Percentiles rank a stretch among this genome's conserved stretches.
Conservation (phyloP, 2,329 filamentous ascomycete species). For the Pyrenophora seminiperda region DNA sequence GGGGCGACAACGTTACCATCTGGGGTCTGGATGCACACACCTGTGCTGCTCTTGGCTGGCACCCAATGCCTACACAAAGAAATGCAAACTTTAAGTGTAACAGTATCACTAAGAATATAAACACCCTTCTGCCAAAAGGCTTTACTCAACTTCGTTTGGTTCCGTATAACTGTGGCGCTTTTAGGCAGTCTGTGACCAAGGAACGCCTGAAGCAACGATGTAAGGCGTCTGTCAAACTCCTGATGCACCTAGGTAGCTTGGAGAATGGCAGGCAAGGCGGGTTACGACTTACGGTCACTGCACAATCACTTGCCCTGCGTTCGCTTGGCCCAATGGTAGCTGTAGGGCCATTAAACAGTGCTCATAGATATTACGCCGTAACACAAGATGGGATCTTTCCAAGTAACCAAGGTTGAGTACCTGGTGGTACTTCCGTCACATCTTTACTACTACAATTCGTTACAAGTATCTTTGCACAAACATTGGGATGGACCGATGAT, state of each 20-base stretch:
- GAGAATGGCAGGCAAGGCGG: constrained; percentile 7
- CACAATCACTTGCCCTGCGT: background rate
- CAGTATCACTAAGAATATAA: constrained; percentile 9
- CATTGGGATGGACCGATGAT: constrained; percentile 2
- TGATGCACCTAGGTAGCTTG: constrained; percentile 3
- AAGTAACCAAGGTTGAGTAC: background rate
- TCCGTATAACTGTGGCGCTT: constrained; percentile 26
- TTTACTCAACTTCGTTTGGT: constrained; percentile 6
- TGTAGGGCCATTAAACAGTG: background rate
- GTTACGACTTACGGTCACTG: background rate
- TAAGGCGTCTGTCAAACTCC: constrained; percentile 23
- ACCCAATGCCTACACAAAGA: background rate
- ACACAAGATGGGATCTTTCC: background rate
- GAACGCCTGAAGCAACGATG: constrained; percentile 11
- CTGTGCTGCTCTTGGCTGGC: constrained; percentile 4
- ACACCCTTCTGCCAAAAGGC: constrained; percentile 2
- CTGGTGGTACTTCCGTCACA: constrained; percentile 16
- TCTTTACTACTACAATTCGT: constrained; percentile 20
- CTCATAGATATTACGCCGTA: background rate
- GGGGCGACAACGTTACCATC: constrained; percentile 17
- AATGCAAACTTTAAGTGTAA: constrained; percentile 8
- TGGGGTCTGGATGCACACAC: constrained; percentile 3
- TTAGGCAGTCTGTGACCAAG: constrained; percentile 14
- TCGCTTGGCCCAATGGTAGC: background rate
- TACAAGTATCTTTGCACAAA: constrained; percentile 17